Base-by-base conservation (phyloP, 1,284 basidiomycete species). In the Cryptococcus sp. region DNA sequence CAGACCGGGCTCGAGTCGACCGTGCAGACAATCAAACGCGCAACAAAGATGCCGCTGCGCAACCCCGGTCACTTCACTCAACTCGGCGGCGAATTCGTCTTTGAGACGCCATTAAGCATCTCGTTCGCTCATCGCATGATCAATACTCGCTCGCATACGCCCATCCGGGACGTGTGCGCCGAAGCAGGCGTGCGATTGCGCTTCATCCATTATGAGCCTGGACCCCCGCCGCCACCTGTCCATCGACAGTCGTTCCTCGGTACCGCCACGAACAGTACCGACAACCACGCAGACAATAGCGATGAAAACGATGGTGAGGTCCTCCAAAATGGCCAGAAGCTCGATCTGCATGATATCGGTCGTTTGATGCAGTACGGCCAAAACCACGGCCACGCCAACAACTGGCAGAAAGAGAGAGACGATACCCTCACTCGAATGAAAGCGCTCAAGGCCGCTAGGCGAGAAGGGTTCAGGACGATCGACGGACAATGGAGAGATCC, bases 21-120 rank as follows among this genome's bases (percentile, higher is more conserved):
- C 20, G 46, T 68, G 23, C 61, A 62, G 54, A 73, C 73, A 11
- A 53, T 73, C 54, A 79, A 77, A 66, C 71, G 73, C 61, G 78
- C 66, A 31, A 78, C 59, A 50, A 73, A 88, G 39, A 73, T 73
- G 71, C 89, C 90, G 0, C 80, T 93, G 11, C 87, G 87, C 75
- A 86, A 85, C 56, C 89, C 88, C 1, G 91, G 91, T 0, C 87
- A 91, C 69, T 80, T 85, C 47, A 77, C 81, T 20, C 88, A 93
- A 75, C 83, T 94, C 31, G 92, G 92, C 17, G 92, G 92, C 23
- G 92, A 94, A 78, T 93, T 94, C 71, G 84, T 94, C 25, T 83
- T 95, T 53, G 89, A 88, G 23, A 88, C 89, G 48, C 86, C 63
- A 4, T 59, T 74, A n/a, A 60, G 68, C 41, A 67, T 74, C 19